Conservation (phyloP, 306 rosid genomes). For the Cyamopsis tetragonoloba region DNA sequence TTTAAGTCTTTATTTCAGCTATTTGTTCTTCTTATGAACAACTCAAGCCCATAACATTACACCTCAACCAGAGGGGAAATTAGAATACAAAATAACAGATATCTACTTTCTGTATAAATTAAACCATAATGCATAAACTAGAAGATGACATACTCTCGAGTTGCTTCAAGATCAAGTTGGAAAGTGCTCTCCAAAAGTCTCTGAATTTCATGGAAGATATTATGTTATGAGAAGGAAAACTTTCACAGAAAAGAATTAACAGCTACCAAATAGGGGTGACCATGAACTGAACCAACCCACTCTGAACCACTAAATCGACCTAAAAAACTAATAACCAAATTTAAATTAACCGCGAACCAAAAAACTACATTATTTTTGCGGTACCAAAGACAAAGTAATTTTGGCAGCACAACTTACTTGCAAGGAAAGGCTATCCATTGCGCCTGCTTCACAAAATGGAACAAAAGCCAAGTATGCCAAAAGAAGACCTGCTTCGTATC, state of each 20-base stretch:
- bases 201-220: slow-evolving; percentile 39
- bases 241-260: slow-evolving; percentile 6
- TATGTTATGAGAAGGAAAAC: slow-evolving; percentile 6
- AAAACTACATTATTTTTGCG: too few species aligned
- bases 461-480: slow-evolving; percentile 83
- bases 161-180: slow-evolving; percentile 71
- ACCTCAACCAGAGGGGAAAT: neutral
- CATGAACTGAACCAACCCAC: too few species aligned
- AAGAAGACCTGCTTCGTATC: slow-evolving; percentile 95
- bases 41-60: slow-evolving; percentile 4
- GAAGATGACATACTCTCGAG: slow-evolving; percentile 64
- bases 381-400: neutral
- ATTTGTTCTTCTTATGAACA: slow-evolving; percentile 6
- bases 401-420: slow-evolving; percentile 53
- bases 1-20: neutral
- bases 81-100: slow-evolving; percentile 1
- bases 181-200: slow-evolving; percentile 95
- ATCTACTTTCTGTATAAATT: neutral
- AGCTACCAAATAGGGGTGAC: too few species aligned
- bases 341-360: too few species aligned
- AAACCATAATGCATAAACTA: slow-evolving; percentile 16
- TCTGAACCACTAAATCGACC: too few species aligned
- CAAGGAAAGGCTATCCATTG: slow-evolving; percentile 81
- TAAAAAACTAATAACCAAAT: too few species aligned
- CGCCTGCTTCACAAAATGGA: slow-evolving; percentile 90